phyloP scores from a whole-genome alignment of 352 stramenopile species.

The Phytopythium cucurbitacearum region DNA sequence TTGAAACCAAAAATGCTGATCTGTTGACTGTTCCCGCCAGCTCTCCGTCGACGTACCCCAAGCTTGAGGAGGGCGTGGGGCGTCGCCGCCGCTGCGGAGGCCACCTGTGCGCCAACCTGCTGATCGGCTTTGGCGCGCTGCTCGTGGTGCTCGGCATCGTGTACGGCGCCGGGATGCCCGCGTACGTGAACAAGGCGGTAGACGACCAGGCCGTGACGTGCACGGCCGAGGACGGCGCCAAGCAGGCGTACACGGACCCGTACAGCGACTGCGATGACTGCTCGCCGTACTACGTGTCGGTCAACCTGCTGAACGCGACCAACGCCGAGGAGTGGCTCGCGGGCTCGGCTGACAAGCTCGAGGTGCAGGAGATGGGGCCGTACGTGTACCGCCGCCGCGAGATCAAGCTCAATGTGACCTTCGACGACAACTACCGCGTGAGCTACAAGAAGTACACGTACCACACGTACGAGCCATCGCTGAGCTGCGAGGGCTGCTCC shows the following conservation, averaged over 20 bases:
- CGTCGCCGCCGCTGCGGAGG: constrained; percentile 27
- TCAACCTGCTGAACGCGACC: constrained; percentile 74
- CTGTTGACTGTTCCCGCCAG: not conserved
- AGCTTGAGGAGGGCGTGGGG: constrained; percentile 15
- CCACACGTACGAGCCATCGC: constrained; percentile 44
- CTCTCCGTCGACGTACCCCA: constrained; percentile 17
- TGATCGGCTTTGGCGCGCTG: constrained; percentile 31
- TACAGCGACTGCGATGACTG: constrained; percentile 78
- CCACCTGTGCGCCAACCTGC: constrained; percentile 21
- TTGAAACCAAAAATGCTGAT: not conserved
- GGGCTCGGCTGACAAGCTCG: constrained; percentile 38
- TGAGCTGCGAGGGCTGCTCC: constrained; percentile 51
- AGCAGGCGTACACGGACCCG: constrained; percentile 40
- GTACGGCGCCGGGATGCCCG: constrained; percentile 47
- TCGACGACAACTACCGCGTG: constrained; percentile 49
- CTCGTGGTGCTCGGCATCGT: constrained; percentile 43
- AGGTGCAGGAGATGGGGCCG: constrained; percentile 60
- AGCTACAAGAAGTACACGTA: constrained; percentile 81
- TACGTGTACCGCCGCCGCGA: constrained; percentile 68
- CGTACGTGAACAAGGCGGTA: constrained; percentile 47
- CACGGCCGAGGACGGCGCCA: constrained; percentile 25
- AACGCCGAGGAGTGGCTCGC: constrained; percentile 60
- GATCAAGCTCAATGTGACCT: constrained; percentile 56
- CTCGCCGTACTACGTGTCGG: constrained; percentile 62
- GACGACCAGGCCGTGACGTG: constrained; percentile 33